Evolutionary conservation across 2,329 filamentous ascomycete species (phyloP), one percentile per base, ranked within the genome.

Genomic region (Cladosporium velox): DNA sequence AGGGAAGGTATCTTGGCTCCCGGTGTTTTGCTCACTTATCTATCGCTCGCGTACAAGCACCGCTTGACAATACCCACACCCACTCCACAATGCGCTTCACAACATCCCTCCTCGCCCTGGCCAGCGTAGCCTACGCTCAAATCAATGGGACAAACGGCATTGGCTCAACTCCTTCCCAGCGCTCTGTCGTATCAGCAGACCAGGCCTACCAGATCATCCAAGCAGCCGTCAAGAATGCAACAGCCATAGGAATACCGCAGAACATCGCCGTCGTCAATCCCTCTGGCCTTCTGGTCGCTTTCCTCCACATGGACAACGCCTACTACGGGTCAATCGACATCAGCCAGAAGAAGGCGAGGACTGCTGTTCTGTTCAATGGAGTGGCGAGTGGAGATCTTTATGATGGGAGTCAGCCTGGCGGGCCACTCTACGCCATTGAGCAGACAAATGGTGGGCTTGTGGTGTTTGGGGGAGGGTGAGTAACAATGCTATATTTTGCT

Each of bases 261-360:
- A 71, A 72, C 65, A 73, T 74, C 28, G 72, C 73, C 12, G 68
- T 74, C 26, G 65, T 71, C 35, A 72, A 75, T 51, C 72, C 73
- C 14, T 71, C 69, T 5, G 69, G 69, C 26, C 63, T 70, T 41
- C 68, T 75, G 34, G 71, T 75, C 32, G 73, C 70, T 15, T 73
- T 75, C 67, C 64, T 74, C n/a, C 69, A 71, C n/a, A 75, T 72
- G 70, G 73, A 74, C 65, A 73, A 74, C 59, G 70, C 73, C 24
- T 74, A 67, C 61, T 69, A 73, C 24, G 70, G 66, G 24, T 70
- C 67, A 35, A 68, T 73, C 34, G 71, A 74, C 59, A 73, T 75
- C 55, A 68, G 64, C 55, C 73, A 71, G 52, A 74, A 73, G 67
- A 74, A 75, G 54, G 73, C 73, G n/a, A 70, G 71, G 63, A 74